Evolutionary conservation across 805 yeast species (phyloP).

Genomic region (Starmerella apicola): DNA sequence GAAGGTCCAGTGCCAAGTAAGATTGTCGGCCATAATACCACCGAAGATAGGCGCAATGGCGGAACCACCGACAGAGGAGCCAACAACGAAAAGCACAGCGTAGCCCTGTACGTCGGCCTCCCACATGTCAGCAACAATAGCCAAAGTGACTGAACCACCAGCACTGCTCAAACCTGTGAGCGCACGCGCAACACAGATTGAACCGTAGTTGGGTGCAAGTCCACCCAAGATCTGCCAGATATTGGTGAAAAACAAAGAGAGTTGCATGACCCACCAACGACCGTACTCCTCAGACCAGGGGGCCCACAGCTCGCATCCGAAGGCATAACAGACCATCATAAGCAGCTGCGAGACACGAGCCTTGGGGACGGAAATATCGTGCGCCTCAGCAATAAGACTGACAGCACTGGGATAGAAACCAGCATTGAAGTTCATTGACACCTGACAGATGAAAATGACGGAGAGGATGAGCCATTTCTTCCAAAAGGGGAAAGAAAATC

Average conservation of each 20-base stretch:
- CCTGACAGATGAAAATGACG: slow-evolving; percentile 30
- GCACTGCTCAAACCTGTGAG: slow-evolving; percentile 50
- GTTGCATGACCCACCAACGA: slow-evolving; percentile 43
- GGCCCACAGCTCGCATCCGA: slow-evolving; percentile 46
- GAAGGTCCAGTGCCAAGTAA: slow-evolving; percentile 54
- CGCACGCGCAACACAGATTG: slow-evolving; percentile 46
- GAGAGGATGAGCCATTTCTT: slow-evolving; percentile 32
- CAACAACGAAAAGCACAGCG: slow-evolving; percentile 38
- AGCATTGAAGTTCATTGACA: slow-evolving; percentile 34
- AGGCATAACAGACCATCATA: slow-evolving; percentile 43
- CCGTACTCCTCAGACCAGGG: slow-evolving; percentile 63
- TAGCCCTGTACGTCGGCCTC: slow-evolving; percentile 34
- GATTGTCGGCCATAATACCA: slow-evolving; percentile 41
- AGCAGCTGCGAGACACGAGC: slow-evolving; percentile 34
- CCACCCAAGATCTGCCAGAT: slow-evolving; percentile 43
- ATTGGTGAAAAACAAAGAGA: slow-evolving; percentile 38
- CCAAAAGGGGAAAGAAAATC: slow-evolving; percentile 26
- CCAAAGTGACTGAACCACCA: slow-evolving; percentile 44
- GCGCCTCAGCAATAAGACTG: slow-evolving; percentile 33
- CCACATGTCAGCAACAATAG: slow-evolving; percentile 50
- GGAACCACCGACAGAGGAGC: slow-evolving; percentile 43
- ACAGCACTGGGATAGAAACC: slow-evolving; percentile 31
- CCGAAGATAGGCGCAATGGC: slow-evolving; percentile 36
- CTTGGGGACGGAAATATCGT: slow-evolving; percentile 29
- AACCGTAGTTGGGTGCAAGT: slow-evolving; percentile 42